Evolutionary conservation across 805 yeast genomes (phyloP).

Genomic region (Saccharomycopsis capsularis): DNA sequence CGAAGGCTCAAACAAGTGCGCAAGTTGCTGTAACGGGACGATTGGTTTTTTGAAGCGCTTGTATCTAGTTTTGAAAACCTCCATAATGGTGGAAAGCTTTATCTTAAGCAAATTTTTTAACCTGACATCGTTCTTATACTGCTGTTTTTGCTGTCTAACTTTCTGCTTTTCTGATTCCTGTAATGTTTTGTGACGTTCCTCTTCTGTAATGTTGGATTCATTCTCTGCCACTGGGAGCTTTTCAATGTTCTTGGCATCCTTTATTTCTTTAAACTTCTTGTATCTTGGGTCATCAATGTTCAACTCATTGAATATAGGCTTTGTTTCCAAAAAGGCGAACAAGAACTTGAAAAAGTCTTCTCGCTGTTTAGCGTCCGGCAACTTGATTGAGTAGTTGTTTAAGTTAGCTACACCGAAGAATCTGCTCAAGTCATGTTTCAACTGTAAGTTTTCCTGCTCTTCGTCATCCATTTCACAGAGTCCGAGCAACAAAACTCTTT

Average conservation of each 20-base stretch:
- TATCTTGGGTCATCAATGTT: slow-evolving; percentile 37
- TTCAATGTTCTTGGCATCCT: slow-evolving; percentile 35
- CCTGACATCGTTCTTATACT: slow-evolving; percentile 64
- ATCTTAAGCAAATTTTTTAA: slow-evolving; percentile 80
- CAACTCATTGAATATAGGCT: slow-evolving; percentile 67
- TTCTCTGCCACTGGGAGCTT: slow-evolving; percentile 67
- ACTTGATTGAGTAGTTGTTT: slow-evolving; percentile 39
- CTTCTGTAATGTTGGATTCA: slow-evolving; percentile 77
- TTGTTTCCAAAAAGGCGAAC: slow-evolving; percentile 49
- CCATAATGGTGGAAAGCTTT: slow-evolving; percentile 83
- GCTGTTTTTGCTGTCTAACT: slow-evolving; percentile 42
- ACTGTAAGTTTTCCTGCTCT: neutral
- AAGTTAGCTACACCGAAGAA: slow-evolving; percentile 50
- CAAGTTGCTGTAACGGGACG: slow-evolving; percentile 66
- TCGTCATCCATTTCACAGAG: slow-evolving; percentile 47
- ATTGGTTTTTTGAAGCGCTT: slow-evolving; percentile 87
- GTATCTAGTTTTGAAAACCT: slow-evolving; percentile 76
- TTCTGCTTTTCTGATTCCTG: slow-evolving; percentile 29
- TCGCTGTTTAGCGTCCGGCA: slow-evolving; percentile 45
- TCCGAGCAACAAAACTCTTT: slow-evolving; percentile 68
- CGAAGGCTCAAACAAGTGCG: slow-evolving; percentile 69
- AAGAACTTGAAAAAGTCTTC: slow-evolving; percentile 49
- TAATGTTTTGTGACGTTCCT: slow-evolving; percentile 30
- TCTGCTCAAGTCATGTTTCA: slow-evolving; percentile 27
- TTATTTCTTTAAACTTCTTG: slow-evolving; percentile 25